Evolutionary conservation across 1,139 yeast genomes (phyloP).

Genomic region (Candida tropicalis): DNA sequence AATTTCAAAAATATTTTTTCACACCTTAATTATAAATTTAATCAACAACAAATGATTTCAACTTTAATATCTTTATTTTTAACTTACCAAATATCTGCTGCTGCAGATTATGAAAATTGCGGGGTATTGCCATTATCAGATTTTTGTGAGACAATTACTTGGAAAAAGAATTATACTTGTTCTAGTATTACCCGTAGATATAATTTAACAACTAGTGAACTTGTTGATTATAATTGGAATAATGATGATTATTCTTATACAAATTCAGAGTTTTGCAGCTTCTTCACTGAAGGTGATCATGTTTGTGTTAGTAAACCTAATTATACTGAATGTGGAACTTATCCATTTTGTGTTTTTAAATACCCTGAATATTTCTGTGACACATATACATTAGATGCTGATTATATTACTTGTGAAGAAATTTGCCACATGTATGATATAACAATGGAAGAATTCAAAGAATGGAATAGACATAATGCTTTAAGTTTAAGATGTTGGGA

Average conservation of each 20-base stretch:
- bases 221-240: neutral
- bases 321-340: slow-evolving; percentile 1
- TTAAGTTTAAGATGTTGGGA: neutral
- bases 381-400: neutral
- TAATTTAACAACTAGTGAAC: neutral
- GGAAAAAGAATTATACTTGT: neutral
- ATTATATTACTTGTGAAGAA: neutral
- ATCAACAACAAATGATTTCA: neutral
- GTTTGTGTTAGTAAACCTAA: neutral
- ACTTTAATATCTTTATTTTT: neutral
- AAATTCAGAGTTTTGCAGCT: neutral
- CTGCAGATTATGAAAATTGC: neutral
- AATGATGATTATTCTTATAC: neutral
- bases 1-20: neutral
- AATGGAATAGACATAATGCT: neutral
- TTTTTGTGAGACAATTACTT: neutral
- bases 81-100: neutral
- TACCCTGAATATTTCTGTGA: neutral
- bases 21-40: too few relatives aligned
- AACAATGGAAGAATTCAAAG: slow-evolving; percentile 1
- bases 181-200: neutral
- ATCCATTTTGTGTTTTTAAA: neutral
- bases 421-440: neutral
- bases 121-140: neutral
- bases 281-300: neutral